Evolutionary conservation across 176 grass and related monocot species (phyloP).

Genomic region (Ananas comosus): DNA sequence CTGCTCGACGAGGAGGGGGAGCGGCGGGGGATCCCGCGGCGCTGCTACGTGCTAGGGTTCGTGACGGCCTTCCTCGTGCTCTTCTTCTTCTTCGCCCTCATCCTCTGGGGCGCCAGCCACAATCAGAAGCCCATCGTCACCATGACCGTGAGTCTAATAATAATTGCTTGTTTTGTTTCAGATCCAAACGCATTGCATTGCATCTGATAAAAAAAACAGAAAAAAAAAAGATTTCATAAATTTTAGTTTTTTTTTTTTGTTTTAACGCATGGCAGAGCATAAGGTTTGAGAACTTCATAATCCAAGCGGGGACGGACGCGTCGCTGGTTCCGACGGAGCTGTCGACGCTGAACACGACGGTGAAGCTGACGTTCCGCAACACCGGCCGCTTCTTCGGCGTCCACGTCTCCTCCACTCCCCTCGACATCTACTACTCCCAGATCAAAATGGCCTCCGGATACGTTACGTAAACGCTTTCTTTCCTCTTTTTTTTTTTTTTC

Average conservation of each 20-base stretch:
- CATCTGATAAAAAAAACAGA: too few species aligned
- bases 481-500: not conserved
- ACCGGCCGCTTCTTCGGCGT: slow-evolving; percentile 89
- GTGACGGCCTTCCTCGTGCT: slow-evolving; percentile 49
- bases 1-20: slow-evolving; percentile 40
- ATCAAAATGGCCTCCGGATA: slow-evolving; percentile 57
- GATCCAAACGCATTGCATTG: not conserved
- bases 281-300: slow-evolving; percentile 70
- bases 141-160: slow-evolving; percentile 27
- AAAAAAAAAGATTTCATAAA: too few species aligned
- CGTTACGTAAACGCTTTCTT: too few species aligned
- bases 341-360: slow-evolving; percentile 69
- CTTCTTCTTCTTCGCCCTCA: slow-evolving; percentile 89
- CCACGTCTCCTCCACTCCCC: slow-evolving; percentile 56
- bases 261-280: slow-evolving; percentile 40
- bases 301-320: slow-evolving; percentile 92
- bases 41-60: slow-evolving; percentile 49
- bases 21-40: slow-evolving; percentile 25
- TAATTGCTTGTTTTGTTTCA: too few species aligned
- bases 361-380: slow-evolving; percentile 62
- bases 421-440: slow-evolving; percentile 62
- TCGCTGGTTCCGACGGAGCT: slow-evolving; percentile 76
- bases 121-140: slow-evolving; percentile 54
- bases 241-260: too few species aligned
- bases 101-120: slow-evolving; percentile 83